Evolutionary conservation across 2,329 filamentous ascomycete genomes (phyloP), one percentile per base, ranked within the genome.

Genomic region (Thelonectria olida): DNA sequence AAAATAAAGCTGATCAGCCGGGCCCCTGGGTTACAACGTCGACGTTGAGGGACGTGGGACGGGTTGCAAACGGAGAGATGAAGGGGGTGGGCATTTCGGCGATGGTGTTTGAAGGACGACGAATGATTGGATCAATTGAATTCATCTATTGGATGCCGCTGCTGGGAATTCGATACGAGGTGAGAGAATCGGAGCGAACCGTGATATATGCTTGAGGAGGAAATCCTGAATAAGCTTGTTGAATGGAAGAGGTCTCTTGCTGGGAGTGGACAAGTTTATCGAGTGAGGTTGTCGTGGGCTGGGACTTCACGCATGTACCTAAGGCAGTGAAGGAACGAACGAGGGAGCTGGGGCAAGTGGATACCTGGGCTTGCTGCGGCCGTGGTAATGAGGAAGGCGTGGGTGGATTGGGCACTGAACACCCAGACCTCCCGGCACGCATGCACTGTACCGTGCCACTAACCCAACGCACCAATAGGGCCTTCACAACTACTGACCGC

Each of bases 1-100:
- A 52, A 38, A 36, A 45, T 41, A 31, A 34, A 25, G 31, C 22
- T 38, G 31, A 53, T 15, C 20, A 44, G 36, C 28, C 28, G 31
- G n/a, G 9, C 53, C 57, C 58, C 51, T 66, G 55, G 58, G 63
- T 56, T 63, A 74, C 72, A 41, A 36, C 66, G 68, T 64, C n/a
- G 59, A 68, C 61, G 69, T 39, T 64, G 70, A 48, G 65, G 41
- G 58, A 73, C 66, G 72, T 72, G 61, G 36, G 67, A 72, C 65
- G 51, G 42, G 54, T 56, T 54, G 53, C 60, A 68, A 69, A 72
- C 66, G 59, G 58, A 64, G 25, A 59, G 58, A 54, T 31, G 53
- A 55, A 9, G 38, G 3, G 39, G 66, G 42, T 42, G 28, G 23
- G 38, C 27, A 51, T 25, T 20, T 39, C 22, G 36, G 47, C 25